Percentiles rank a stretch among this genome's conserved stretches.
phyloP scores from a whole-genome alignment of 805 yeast species.

The Teunomyces panamensis region DNA sequence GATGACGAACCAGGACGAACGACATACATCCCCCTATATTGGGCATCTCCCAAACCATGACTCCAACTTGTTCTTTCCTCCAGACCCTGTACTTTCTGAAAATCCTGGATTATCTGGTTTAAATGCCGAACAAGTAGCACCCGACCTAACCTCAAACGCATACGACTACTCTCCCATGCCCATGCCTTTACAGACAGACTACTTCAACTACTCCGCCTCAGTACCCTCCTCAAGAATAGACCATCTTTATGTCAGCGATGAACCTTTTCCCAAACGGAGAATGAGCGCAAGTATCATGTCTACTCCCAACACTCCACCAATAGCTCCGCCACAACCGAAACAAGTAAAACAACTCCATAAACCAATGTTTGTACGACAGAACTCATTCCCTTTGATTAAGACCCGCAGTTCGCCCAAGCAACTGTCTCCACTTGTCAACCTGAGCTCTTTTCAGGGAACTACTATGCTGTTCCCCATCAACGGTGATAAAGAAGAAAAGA shows the following conservation, averaged over 20 bases:
- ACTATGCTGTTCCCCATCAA: background rate
- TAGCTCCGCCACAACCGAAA: slow-evolving; percentile 6
- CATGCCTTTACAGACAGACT: slow-evolving; percentile 1
- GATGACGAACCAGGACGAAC: slow-evolving; percentile 2
- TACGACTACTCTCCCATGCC: background rate
- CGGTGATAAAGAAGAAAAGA: background rate
- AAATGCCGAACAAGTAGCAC: background rate
- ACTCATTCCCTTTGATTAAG: slow-evolving; percentile 11
- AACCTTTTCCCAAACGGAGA: slow-evolving; percentile 3
- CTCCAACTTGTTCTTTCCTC: background rate
- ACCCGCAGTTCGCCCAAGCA: slow-evolving; percentile 2
- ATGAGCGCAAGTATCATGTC: slow-evolving; percentile 1
- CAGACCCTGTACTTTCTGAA: background rate
- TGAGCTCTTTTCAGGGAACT: background rate
- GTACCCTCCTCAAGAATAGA: slow-evolving; percentile 10
- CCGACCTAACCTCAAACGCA: background rate
- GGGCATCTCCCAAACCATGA: background rate
- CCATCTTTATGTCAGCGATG: slow-evolving; percentile 4
- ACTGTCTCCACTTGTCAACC: background rate
- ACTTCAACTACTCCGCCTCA: slow-evolving; percentile 9
- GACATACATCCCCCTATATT: background rate
- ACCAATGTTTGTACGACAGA: slow-evolving; percentile 14
- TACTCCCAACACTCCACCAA: slow-evolving; percentile 2
- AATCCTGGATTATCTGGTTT: background rate
- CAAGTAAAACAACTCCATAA: slow-evolving; percentile 3